phyloP scores from a whole-genome alignment of 208 protist genomes.

The Trichomonas vaginalis region DNA sequence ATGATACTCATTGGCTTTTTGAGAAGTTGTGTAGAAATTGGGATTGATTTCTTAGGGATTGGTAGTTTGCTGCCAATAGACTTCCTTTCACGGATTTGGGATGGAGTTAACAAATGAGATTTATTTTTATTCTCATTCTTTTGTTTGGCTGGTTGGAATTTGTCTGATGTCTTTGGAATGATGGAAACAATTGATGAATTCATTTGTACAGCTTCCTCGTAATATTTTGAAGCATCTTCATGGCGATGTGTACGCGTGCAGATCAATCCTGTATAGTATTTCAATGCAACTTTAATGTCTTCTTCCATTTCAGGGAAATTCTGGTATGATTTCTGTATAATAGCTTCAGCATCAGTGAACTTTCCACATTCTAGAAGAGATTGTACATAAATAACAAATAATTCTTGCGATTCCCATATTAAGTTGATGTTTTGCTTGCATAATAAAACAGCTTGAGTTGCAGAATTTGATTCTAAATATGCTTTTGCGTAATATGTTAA shows the following conservation, averaged over 20 bases:
- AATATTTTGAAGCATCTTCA: neutral
- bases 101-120: neutral
- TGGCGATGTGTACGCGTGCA: neutral
- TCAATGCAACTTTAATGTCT: neutral
- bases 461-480: neutral
- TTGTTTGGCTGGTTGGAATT: no score
- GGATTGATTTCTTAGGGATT: neutral
- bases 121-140: neutral
- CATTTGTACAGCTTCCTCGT: neutral
- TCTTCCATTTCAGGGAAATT: neutral
- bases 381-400: neutral
- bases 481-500: neutral
- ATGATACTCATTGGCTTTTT: neutral
- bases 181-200: neutral
- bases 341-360: neutral
- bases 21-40: neutral
- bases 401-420: neutral
- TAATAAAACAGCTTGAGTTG: neutral
- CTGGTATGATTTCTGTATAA: neutral
- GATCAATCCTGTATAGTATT: neutral
- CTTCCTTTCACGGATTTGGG: neutral
- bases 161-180: neutral
- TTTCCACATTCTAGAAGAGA: neutral
- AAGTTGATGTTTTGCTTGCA: neutral
- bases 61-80: neutral